Base-by-base conservation (phyloP, 768 basidiomycete genomes). In the Leucocoprinus birnbaumii region DNA sequence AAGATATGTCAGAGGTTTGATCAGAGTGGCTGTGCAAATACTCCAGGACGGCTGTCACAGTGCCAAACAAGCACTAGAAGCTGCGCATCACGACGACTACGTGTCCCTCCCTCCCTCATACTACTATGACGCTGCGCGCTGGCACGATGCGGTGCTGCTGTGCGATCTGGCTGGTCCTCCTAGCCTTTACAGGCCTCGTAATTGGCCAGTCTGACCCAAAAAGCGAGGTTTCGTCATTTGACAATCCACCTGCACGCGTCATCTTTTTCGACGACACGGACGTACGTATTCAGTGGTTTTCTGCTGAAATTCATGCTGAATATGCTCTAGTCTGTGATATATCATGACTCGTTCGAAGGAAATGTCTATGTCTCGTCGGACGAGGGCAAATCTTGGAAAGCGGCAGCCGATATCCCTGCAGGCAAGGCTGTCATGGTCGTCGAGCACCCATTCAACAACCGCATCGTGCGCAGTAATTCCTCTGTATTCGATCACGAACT, bases 221-320 rank as follows among this genome's bases (percentile, higher is more conserved):
- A 56, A 71, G 78, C 59, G 58, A 70, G 5, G 61, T 85, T 51
- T 77, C 71, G 31, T 71, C 75, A 54, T 91, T 96, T 68, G 63
- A 80, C 46, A 89, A 89, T 67, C 72, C 90, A 34, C 93, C 94
- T 8, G 80, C 80, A 11, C 78, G 80, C 62, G 66, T 96, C 50
- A 90, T 89, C 74, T 98, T 94, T 78, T 97, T 98, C 71, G 91
- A 98, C 59, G 96, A 97, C 71, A 87, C 91, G 6, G 70, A 86
- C 26, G 95, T 95, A 61, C 62, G 63, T 51, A 50, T 59, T 2
- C 19, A 7, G 8, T n/a, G 21, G 46, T 51, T 38, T 2, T 49
- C 37, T 11, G 46, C 34, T 43, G 43, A 26, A 41, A 44, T 46
- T 11, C n/a, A 25, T 35, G 22, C 38, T 34, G 24, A 56, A 65